Evolutionary conservation across 352 stramenopile genomes (phyloP).

Genomic region (Aphanomyces euteiches): DNA sequence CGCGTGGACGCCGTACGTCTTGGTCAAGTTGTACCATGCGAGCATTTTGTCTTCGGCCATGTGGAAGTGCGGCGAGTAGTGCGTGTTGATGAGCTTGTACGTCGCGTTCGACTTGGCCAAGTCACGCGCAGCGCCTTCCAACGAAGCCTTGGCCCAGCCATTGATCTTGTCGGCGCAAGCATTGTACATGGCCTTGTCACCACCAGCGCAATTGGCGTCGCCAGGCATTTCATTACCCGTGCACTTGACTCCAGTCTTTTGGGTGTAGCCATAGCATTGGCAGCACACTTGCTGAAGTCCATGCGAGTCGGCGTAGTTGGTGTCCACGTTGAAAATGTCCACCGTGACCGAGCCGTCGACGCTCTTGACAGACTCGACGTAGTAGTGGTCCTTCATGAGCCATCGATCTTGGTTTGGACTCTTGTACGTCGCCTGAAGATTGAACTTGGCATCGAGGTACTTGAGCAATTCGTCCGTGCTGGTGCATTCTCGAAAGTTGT

Average conservation of each 20-base stretch:
- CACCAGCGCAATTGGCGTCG: conserved; percentile 64
- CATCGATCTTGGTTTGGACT: conserved; percentile 70
- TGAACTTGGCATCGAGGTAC: conserved; percentile 84
- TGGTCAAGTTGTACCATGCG: conserved; percentile 76
- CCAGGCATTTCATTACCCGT: conserved; percentile 54
- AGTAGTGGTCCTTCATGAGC: conserved; percentile 69
- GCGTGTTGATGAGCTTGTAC: conserved; percentile 85
- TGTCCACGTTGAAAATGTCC: conserved; percentile 86
- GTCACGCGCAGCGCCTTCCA: conserved; percentile 61
- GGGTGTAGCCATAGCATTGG: conserved; percentile 82
- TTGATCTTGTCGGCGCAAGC: conserved; percentile 70
- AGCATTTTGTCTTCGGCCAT: conserved; percentile 86
- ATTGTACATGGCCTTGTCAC: conserved; percentile 62
- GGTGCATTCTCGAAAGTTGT: conserved; percentile 79
- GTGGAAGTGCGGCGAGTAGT: conserved; percentile 87
- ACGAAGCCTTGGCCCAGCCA: conserved; percentile 71
- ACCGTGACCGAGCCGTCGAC: conserved; percentile 61
- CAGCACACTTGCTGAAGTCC: conserved; percentile 81
- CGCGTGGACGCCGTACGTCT: conserved; percentile 64
- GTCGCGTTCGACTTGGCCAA: conserved; percentile 63
- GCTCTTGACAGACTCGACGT: conserved; percentile 71
- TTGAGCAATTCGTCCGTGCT: conserved; percentile 70
- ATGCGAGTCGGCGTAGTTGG: conserved; percentile 80
- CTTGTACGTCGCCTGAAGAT: conserved; percentile 76
- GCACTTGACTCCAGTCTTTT: conserved; percentile 50